Evolutionary conservation across 495 filamentous ascomycete genomes (phyloP).

Genomic region (Penicillium silybi): DNA sequence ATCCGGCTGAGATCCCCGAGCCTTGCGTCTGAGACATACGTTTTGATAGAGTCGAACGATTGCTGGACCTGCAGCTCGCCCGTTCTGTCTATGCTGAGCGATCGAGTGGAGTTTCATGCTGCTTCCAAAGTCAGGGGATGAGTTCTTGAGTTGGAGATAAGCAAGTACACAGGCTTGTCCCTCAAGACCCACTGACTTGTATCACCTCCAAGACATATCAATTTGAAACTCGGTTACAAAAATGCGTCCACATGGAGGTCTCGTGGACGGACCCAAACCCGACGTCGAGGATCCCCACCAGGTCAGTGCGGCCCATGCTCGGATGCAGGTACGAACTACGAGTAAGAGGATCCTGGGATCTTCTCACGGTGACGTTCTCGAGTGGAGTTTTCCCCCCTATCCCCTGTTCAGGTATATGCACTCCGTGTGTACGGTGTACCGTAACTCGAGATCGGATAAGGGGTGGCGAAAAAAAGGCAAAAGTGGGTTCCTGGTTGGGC

Average conservation of each 20-base stretch:
- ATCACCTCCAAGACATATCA: constrained; percentile 2
- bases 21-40: constrained; percentile 20
- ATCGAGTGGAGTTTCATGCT: constrained; percentile 3
- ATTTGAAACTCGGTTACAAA: constrained; percentile 13
- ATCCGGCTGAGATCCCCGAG: constrained; percentile 12
- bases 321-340: constrained; percentile 5
- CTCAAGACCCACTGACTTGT: too few relatives aligned
- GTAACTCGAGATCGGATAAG: neutral
- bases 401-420: neutral
- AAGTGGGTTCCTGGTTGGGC: constrained; percentile 3
- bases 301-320: constrained; percentile 18
- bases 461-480: constrained; percentile 7
- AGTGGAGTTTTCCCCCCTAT: neutral
- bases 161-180: too few relatives aligned
- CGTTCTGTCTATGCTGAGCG: constrained; percentile 1
- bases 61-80: constrained; percentile 8
- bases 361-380: too few relatives aligned
- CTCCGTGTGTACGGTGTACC: neutral
- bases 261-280: constrained; percentile 19
- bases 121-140: too few relatives aligned
- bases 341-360: neutral
- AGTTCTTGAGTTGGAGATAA: too few relatives aligned
- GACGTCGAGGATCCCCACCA: constrained; percentile 1
- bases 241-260: constrained; percentile 25
- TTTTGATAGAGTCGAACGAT: constrained; percentile 12